Conservation (phyloP, 2,329 filamentous ascomycete species). For the Alternaria sp. region DNA sequence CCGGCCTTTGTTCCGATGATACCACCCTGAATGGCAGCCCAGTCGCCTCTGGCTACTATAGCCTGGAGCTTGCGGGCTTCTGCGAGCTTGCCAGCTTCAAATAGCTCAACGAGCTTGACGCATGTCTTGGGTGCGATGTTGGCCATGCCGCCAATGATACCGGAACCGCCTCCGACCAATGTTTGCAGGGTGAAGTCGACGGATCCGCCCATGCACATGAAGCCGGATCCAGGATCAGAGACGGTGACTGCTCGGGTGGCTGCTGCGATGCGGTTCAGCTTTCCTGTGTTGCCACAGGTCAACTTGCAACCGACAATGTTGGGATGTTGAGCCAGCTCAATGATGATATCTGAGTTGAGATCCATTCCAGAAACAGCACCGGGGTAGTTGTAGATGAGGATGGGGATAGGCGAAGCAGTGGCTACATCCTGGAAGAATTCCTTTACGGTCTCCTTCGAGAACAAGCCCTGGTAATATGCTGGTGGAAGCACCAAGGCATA, state of each 20-base stretch:
- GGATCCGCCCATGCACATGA: slow-evolving; percentile 74
- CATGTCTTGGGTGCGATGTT: slow-evolving; percentile 74
- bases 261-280: slow-evolving; percentile 66
- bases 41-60: slow-evolving; percentile 70
- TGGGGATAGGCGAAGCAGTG: slow-evolving; percentile 66
- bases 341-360: slow-evolving; percentile 67
- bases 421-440: slow-evolving; percentile 72
- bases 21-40: slow-evolving; percentile 72
- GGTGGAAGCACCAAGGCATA: slow-evolving; percentile 79
- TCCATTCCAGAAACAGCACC: slow-evolving; percentile 69
- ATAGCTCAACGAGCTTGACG: slow-evolving; percentile 66
- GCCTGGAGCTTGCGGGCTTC: slow-evolving; percentile 71
- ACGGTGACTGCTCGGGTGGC: slow-evolving; percentile 54
- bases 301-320: slow-evolving; percentile 74
- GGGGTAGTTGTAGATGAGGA: slow-evolving; percentile 75
- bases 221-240: slow-evolving; percentile 56
- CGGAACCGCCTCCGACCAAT: slow-evolving; percentile 71
- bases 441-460: slow-evolving; percentile 65
- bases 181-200: slow-evolving; percentile 78
- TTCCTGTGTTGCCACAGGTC: slow-evolving; percentile 74
- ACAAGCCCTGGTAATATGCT: slow-evolving; percentile 74
- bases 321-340: slow-evolving; percentile 65
- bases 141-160: slow-evolving; percentile 73
- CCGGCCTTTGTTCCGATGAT: slow-evolving; percentile 73
- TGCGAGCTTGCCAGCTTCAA: slow-evolving; percentile 63